These are phyloP conservation scores for Phaeosphaeriaceae sp. DNA, from an alignment of 2,329 filamentous ascomycete species.

Conservation along the genomic window DNA sequence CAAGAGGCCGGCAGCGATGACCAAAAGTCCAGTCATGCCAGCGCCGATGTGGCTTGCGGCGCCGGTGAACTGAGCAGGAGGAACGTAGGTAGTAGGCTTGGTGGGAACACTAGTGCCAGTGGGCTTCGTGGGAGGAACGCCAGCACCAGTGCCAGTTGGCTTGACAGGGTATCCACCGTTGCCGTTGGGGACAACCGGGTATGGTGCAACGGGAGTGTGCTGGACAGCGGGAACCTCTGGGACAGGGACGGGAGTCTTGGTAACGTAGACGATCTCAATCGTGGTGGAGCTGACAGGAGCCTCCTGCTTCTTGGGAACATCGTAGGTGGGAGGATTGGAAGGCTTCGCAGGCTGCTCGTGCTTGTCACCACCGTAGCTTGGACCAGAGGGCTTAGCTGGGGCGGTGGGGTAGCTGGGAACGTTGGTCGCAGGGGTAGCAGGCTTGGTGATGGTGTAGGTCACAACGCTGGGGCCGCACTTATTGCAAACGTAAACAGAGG, in stretches of 20 bases:
- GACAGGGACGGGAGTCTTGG: conserved; percentile 10
- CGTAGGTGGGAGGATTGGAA: conserved; percentile 1
- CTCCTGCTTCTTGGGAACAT: conserved; percentile 9
- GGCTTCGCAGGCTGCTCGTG: not conserved
- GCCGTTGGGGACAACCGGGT: conserved; percentile 4
- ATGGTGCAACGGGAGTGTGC: conserved; percentile 3
- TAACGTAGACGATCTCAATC: conserved; percentile 4
- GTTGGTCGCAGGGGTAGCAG: conserved; percentile 1
- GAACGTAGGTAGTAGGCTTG: conserved; percentile 5
- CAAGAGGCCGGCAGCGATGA: conserved; percentile 3
- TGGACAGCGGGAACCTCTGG: conserved; percentile 1
- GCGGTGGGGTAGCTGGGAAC: not conserved
- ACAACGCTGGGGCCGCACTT: conserved; percentile 9
- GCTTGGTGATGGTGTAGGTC: conserved; percentile 10
- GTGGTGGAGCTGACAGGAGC: conserved; percentile 1
- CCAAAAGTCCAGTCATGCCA: conserved; percentile 3
- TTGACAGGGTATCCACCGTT: conserved; percentile 3
- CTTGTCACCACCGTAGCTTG: conserved; percentile 2
- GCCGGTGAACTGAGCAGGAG: conserved; percentile 8
- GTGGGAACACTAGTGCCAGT: conserved; percentile 2
- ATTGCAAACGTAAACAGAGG: conserved; percentile 7
- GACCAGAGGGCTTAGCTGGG: not conserved
- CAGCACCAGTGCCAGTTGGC: not conserved
- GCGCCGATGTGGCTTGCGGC: conserved; percentile 1
- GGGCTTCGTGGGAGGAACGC: not conserved